These are phyloP conservation scores for Nothomitra cinnamomea DNA, from an alignment of 2,329 filamentous ascomycete species.

Conservation along the genomic window DNA sequence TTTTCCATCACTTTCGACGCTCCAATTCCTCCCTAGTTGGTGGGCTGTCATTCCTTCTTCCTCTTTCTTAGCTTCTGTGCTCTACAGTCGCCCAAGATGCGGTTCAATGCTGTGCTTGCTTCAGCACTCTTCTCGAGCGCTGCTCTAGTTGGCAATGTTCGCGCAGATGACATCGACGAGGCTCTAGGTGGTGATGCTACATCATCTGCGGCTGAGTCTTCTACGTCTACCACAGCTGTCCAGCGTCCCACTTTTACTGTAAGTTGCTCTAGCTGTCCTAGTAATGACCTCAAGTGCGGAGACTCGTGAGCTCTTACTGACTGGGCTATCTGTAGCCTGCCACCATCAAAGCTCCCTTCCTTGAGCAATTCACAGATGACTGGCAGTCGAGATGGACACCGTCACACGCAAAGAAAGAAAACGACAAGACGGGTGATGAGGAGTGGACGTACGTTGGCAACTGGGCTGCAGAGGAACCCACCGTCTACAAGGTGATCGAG, in stretches of 20 bases:
- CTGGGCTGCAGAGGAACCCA: slow-evolving; percentile 92
- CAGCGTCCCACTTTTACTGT: slow-evolving; percentile 77
- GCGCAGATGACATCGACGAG: slow-evolving; percentile 52
- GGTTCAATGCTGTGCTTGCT: slow-evolving; percentile 42
- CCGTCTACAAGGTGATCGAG: slow-evolving; percentile 76
- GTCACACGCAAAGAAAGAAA: slow-evolving; percentile 93
- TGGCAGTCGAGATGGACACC: slow-evolving; percentile 90
- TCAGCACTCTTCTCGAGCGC: slow-evolving; percentile 53
- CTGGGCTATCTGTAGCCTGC: slow-evolving; percentile 49
- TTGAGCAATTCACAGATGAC: slow-evolving; percentile 96
- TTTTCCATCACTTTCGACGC: not conserved
- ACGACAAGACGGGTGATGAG: slow-evolving; percentile 54
- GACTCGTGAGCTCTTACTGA: slow-evolving; percentile 5
- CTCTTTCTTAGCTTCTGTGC: slow-evolving; percentile 7
- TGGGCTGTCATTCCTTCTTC: not conserved
- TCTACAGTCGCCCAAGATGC: slow-evolving; percentile 39
- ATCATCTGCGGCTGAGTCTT: slow-evolving; percentile 25
- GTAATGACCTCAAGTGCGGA: not conserved
- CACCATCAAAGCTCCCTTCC: slow-evolving; percentile 75
- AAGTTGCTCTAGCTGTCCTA: slow-evolving; percentile 26
- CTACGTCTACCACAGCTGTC: slow-evolving; percentile 37
- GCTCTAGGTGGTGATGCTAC: slow-evolving; percentile 32
- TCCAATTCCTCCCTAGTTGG: not conserved
- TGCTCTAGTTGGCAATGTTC: slow-evolving; percentile 46
- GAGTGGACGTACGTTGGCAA: slow-evolving; percentile 97